Evolutionary conservation across 176 grass and related monocot species (phyloP), one percentile per base, ranked within the genome.

Genomic region (Cenchrus fungigraminus): DNA sequence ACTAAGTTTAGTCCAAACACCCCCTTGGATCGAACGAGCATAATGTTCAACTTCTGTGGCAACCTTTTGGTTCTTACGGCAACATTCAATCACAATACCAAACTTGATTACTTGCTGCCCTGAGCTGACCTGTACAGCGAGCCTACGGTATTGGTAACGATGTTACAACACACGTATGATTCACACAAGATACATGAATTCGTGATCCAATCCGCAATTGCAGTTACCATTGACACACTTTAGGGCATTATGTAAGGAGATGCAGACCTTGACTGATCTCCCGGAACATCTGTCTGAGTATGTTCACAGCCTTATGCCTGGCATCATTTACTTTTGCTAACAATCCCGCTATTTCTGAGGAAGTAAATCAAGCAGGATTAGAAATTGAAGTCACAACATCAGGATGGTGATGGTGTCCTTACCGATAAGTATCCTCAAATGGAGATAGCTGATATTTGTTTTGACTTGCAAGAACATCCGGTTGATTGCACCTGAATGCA

Each of bases 401-500:
- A 55, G 28, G 42, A 8, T 2, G 59, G 25, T 56, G 17, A 56
- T 15, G 49, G 6, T 44, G 8, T 32, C 61, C 51, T 93, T 84
- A 95, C 95, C 89, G 68, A 98, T 53, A 67, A 93, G 45, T 83
- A 90, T 65, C 52, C 83, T 93, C 85, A 98, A 43, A 54, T 64
- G 85, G 70, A 95, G 82, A 90, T 93, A 93, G 75, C 60, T 81
- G 66, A 92, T 57, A 70, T 81, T 83, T 87, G 84, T 84, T 86
- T 70, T 95, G 66, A 93, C 12, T 81, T n/a, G 78, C 53, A 77
- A 83, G n/a, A 88, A 45, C 4, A 71, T 57, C 40, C 44, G 15
- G 14, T 50, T 87, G 65, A 92, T 62, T 69, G 83, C 22, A 84
- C 90, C 93, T 93, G 71, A 70, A 89, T 71, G 60, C 77, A 87